These are phyloP conservation scores for Lentinus polychrous DNA, from an alignment of 1,284 basidiomycete genomes.

Conservation along the genomic window DNA sequence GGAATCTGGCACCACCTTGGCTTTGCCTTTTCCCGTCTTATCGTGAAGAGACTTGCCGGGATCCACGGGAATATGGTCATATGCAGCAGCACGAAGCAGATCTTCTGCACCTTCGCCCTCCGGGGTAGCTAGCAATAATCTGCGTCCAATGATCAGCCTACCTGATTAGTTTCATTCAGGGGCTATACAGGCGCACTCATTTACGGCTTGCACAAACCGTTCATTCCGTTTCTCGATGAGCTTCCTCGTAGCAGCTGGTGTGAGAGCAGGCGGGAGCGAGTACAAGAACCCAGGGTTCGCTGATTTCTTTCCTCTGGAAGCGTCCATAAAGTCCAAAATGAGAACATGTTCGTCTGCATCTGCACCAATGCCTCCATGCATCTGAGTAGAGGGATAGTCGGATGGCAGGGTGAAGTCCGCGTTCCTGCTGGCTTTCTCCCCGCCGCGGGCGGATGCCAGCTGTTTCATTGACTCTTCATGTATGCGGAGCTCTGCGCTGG, in stretches of 20 bases:
- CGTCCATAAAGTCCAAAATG: constrained; percentile 68
- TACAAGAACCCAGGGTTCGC: constrained; percentile 28
- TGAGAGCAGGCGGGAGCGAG: constrained; percentile 42
- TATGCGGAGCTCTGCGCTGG: constrained; percentile 55
- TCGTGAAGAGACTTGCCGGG: constrained; percentile 26
- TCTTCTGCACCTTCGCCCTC: constrained; percentile 51
- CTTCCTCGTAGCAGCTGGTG: constrained; percentile 56
- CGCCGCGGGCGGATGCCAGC: constrained; percentile 7
- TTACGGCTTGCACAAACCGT: constrained; percentile 60
- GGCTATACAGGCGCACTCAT: constrained; percentile 48
- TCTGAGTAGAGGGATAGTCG: neutral
- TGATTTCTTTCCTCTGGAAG: constrained; percentile 36
- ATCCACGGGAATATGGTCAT: constrained; percentile 64
- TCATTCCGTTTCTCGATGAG: constrained; percentile 70
- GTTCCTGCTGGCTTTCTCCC: constrained; percentile 17
- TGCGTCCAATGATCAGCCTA: constrained; percentile 21
- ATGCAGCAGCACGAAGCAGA: constrained; percentile 60
- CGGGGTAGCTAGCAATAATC: constrained; percentile 55
- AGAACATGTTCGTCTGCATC: constrained; percentile 59
- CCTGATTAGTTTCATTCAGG: too few relatives aligned
- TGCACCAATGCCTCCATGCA: constrained; percentile 3
- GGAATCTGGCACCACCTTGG: constrained; percentile 35
- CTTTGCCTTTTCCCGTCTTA: constrained; percentile 8
- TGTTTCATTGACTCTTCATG: constrained; percentile 33
- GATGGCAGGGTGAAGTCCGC: constrained; percentile 34